Evolutionary conservation across 2,329 filamentous ascomycete species (phyloP).

Genomic region (Proliferodiscus dingleyae): DNA sequence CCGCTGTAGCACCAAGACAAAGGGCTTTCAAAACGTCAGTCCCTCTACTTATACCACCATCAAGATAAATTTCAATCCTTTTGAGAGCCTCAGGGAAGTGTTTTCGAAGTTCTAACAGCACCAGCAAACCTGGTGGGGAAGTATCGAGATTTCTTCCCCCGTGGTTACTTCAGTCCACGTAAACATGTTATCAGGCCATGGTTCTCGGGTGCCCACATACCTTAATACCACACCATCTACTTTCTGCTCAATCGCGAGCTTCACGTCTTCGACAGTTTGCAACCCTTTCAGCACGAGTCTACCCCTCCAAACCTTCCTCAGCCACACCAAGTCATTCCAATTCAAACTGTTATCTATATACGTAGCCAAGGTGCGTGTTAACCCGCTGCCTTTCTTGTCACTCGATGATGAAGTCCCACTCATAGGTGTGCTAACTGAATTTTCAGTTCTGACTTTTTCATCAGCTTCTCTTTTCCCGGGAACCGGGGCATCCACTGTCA

Average conservation of each 20-base stretch:
- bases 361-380: slow-evolving; percentile 47
- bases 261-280: slow-evolving; percentile 56
- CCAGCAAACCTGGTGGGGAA: slow-evolving; percentile 48
- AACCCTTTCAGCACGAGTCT: slow-evolving; percentile 54
- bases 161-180: slow-evolving; percentile 42
- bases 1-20: slow-evolving; percentile 57
- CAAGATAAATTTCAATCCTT: slow-evolving; percentile 54
- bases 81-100: slow-evolving; percentile 54
- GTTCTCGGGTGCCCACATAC: neutral
- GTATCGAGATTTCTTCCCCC: slow-evolving; percentile 49
- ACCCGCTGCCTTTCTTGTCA: slow-evolving; percentile 47
- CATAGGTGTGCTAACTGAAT: slow-evolving; percentile 42
- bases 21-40: slow-evolving; percentile 62
- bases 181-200: neutral
- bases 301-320: slow-evolving; percentile 39
- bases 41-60: slow-evolving; percentile 57
- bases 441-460: slow-evolving; percentile 37
- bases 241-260: slow-evolving; percentile 43
- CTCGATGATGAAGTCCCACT: slow-evolving; percentile 41
- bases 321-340: slow-evolving; percentile 51
- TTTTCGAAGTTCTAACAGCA: slow-evolving; percentile 55
- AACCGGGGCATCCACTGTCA: slow-evolving; percentile 53
- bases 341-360: slow-evolving; percentile 47
- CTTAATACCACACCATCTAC: slow-evolving; percentile 48
- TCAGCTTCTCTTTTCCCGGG: slow-evolving; percentile 47